Base-by-base conservation (phyloP, 306 rosid genomes). In the Oxytropis ochrocephala region DNA sequence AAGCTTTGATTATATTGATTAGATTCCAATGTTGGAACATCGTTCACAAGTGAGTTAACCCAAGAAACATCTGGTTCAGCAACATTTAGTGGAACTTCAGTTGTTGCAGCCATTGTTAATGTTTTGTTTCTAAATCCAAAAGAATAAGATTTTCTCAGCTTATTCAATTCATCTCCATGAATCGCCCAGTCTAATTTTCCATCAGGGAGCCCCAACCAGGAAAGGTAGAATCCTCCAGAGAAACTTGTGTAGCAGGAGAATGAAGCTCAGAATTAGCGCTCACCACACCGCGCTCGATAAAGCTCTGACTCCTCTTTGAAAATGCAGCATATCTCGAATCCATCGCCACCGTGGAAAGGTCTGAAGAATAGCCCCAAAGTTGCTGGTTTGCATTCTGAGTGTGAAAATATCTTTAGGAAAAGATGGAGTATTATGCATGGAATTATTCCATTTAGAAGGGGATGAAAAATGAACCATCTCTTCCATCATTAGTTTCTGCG, bases 181-280 rank as follows among this genome's bases (percentile, higher is more conserved):
- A 89, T 39, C 46, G 82, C 80, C 96, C 98, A 89, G 64, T 89
- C 92, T 63, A 86, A 54, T 77, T 80, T 92, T 0, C 95, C 95
- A 62, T 79, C 82, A 4, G 95, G 89, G 95, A 88, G 10, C 87
- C 87, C 98, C 96, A 92, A 29, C 75, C 84, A 2, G 87, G 75
- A 13, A 78, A 70, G 71, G 69, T 67, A 38, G 81, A 80, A 42
- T 86, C 65, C 53, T 63, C 79, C 27, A 48, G 5, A 11, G 81
- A 33, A 3, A 65, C 44, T 39, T 79, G 64, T 46, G 82, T 62
- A 10, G 62, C 76, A 17, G 85, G 76, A 8, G 91, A 82, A 47
- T 86, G 78, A 78, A 84, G n/a, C 55, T 82, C 90, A 0, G 87
- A 59, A 44, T 72, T 79, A 21, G 67, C 67, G 62, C 72, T 91